phyloP scores from a whole-genome alignment of 352 stramenopile genomes.

The Aphanomyces stellatus region DNA sequence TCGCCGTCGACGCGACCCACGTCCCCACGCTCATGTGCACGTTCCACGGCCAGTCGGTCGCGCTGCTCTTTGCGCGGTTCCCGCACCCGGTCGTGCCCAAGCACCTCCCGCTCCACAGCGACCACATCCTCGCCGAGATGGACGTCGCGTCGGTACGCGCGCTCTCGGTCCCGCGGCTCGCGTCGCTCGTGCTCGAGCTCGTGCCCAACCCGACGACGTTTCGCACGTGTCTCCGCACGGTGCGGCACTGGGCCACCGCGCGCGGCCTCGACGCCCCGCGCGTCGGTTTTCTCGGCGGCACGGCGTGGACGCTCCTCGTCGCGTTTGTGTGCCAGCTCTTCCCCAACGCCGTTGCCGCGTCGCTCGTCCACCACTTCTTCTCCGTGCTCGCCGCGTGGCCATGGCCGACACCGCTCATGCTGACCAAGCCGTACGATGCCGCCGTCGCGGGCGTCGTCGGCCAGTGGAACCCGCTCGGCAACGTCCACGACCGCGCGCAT shows the following conservation, averaged over 20 bases:
- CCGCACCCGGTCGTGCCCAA: conserved; percentile 57
- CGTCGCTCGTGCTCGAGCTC: conserved; percentile 71
- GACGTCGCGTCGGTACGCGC: conserved; percentile 65
- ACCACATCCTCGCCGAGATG: conserved; percentile 67
- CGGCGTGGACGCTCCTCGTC: conserved; percentile 80
- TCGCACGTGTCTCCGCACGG: conserved; percentile 54
- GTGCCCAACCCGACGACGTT: conserved; percentile 68
- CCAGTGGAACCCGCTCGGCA: conserved; percentile 66
- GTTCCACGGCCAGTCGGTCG: conserved; percentile 50
- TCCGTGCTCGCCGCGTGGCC: conserved; percentile 62
- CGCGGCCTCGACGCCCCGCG: conserved; percentile 82
- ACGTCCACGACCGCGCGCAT: conserved; percentile 69
- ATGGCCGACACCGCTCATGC: conserved; percentile 71
- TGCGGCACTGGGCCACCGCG: conserved; percentile 65
- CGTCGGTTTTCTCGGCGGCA: conserved; percentile 64
- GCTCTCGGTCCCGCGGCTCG: conserved; percentile 64
- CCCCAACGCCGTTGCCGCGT: conserved; percentile 58
- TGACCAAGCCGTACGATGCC: conserved; percentile 48
- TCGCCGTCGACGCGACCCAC: conserved; percentile 60
- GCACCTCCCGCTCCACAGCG: conserved; percentile 62
- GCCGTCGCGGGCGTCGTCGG: conserved; percentile 27
- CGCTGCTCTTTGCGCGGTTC: conserved; percentile 70
- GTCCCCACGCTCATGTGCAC: conserved; percentile 71
- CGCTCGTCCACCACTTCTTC: conserved; percentile 75
- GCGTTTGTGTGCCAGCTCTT: conserved; percentile 85